Evolutionary conservation across 345 rosid genomes (phyloP).

Genomic region (Raphanus raphanistrum): DNA sequence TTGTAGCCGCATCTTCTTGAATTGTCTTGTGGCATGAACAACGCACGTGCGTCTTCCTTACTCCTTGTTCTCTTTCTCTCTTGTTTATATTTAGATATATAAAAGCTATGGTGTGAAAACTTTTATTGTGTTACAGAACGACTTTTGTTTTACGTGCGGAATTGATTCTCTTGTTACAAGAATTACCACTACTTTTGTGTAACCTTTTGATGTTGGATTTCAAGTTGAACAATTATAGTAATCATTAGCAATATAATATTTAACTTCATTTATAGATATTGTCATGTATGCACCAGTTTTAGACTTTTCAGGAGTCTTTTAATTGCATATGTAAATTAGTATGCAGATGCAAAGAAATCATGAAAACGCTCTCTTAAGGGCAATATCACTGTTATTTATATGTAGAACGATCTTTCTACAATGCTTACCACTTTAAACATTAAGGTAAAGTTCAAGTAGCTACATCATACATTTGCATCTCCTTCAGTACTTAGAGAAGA

Average conservation of each 20-base stretch:
- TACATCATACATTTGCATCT: constrained; percentile 29
- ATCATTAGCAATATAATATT: neutral
- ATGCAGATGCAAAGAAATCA: neutral
- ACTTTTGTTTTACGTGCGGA: neutral
- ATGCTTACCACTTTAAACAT: neutral
- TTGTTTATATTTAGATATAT: constrained; percentile 29
- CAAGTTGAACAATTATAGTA: neutral
- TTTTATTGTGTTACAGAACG: neutral
- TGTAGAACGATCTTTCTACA: neutral
- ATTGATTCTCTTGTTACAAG: neutral
- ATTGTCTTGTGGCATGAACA: constrained; percentile 8
- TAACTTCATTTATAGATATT: too few species aligned
- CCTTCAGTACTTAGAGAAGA: constrained; percentile 25
- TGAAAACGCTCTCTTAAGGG: neutral
- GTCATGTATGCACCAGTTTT: too few species aligned
- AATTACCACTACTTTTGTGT: neutral
- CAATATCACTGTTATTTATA: neutral
- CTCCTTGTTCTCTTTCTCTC: neutral
- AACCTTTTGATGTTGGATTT: neutral
- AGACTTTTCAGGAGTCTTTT: neutral
- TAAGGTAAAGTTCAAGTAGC: neutral
- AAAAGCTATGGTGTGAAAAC: constrained; percentile 7
- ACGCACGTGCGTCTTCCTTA: neutral
- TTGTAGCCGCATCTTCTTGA: constrained; percentile 61
- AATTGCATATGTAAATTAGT: neutral